A percentile compares a stretch with the other conserved stretches of the same genome.
phyloP scores from a whole-genome alignment of 352 stramenopile genomes.

The Globisporangium radiosum region DNA sequence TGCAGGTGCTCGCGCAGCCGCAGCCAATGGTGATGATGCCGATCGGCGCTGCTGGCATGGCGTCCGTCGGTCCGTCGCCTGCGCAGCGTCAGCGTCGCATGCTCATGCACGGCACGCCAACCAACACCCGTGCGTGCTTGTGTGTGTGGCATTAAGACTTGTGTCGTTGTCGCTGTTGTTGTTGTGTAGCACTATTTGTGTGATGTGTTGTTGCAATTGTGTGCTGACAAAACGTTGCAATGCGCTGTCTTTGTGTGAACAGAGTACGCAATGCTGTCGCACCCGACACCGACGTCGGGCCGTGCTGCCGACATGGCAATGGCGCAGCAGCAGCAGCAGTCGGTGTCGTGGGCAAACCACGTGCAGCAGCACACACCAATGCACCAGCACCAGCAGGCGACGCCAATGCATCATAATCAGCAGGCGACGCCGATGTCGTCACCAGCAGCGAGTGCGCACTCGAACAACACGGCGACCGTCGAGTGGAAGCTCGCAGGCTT shows the following conservation, averaged over 20 bases:
- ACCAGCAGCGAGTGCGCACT: slow-evolving; percentile 14
- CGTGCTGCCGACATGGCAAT: slow-evolving; percentile 11
- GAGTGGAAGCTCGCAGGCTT: slow-evolving; percentile 80
- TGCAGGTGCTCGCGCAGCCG: slow-evolving; percentile 23
- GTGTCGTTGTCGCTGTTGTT: too few relatives aligned
- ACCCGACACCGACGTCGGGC: slow-evolving; percentile 6
- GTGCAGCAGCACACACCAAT: background rate
- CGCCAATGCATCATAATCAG: background rate
- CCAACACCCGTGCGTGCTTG: slow-evolving; percentile 5
- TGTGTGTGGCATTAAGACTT: too few relatives aligned
- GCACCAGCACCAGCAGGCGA: slow-evolving; percentile 14
- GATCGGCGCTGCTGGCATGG: background rate
- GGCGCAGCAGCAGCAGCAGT: slow-evolving; percentile 1
- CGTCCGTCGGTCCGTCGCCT: slow-evolving; percentile 2
- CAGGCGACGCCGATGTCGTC: slow-evolving; percentile 13
- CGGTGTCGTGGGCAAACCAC: slow-evolving; percentile 10
- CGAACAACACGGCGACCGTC: slow-evolving; percentile 14
- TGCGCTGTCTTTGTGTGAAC: too few relatives aligned
- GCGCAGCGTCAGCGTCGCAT: slow-evolving; percentile 17
- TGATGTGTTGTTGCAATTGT: too few relatives aligned
- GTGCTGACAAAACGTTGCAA: too few relatives aligned
- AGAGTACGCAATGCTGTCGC: slow-evolving; percentile 9
- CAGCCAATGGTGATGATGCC: slow-evolving; percentile 11
- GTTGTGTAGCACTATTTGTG: too few relatives aligned
- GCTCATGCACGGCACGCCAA: slow-evolving; percentile 11